Base-by-base conservation (phyloP, 1,284 basidiomycete species). In the Fomitopsis palustris region DNA sequence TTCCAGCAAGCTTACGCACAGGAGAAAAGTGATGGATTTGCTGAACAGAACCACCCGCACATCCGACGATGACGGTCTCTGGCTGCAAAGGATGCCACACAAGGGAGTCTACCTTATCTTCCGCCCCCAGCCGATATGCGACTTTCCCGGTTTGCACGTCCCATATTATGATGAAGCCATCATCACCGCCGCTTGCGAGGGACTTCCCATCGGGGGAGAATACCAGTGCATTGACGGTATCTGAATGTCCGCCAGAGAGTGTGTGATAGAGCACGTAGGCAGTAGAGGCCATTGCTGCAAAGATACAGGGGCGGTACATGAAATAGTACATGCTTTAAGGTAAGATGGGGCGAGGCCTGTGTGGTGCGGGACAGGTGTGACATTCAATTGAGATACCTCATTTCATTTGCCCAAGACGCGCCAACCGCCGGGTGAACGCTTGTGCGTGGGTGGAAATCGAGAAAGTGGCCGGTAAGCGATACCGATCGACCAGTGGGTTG, bases 181-280 rank as follows among this genome's bases (percentile, higher is more conserved):
- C 53, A 17, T 55, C 38, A 16, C 38, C 25, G 5, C 53, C 53
- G n/a, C 37, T 55, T 14, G 53, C 53, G 10, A 55, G 39, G 38
- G 39, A 55, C 3, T 4, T 38, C 3, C 53, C 53, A 12, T 55
- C 53, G n/a, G 53, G 53, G 17, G 53, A 55, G 37, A 55, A 55
- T 2, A 21, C 21, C n/a, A 55, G 10, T 21, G 8, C n/a, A 38
- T 55, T 55, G 53, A 55, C 38, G 21, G 19, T 42, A 27, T 23
- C 53, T 4, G 35, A 23, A 42, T 55, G 53, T 6, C 53, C 53
- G 23, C 16, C 9, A 19, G 2, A 10, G 12, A 55, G 41, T 3
- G 37, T 42, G 27, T 27, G 41, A 3, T 6, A 4, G 17, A 21
- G 53, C 10, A 55, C 53, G 31, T 41, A 55, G 9, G 53, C 53